Base-by-base conservation (phyloP, 2,329 filamentous ascomycete genomes). In the Xylariaceae sp. region DNA sequence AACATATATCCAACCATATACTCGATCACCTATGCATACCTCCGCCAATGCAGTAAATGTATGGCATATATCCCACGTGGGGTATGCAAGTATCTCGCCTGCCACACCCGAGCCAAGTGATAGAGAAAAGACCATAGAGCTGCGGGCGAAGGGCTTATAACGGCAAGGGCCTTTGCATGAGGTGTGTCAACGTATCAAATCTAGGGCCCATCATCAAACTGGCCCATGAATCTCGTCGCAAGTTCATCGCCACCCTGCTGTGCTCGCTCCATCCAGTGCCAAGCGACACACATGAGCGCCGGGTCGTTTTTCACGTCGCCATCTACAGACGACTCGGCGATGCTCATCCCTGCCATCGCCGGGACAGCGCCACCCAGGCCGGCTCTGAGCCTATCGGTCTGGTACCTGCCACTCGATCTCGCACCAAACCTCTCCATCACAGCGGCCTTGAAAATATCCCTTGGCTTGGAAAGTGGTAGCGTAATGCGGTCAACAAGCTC, bases 231-330 rank as follows among this genome's bases (percentile, higher is more conserved):
- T 66, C 86, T 87, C 65, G 83, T 85, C 17, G 92, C 92, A 58
- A 95, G 74, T 63, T 87, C 81, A 66, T 97, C 92, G 1, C 90
- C 90, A n/a, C 90, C 90, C 47, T 81, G 80, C 60, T 89, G 87
- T 35, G 89, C 90, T 57, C 89, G 77, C 71, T 92, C 89, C 90
- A 97, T 96, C 91, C 92, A 97, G 74, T 97, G 92, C 69, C 95
- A 85, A 10, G 92, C 92, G 49, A 96, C 82, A 62, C 91, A 96
- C 88, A 97, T 94, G 39, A 90, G 83, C 47, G 86, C 86, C 2
- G 89, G 89, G 66, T 96, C 90, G 52, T 85, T 90, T 58, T 89
- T 68, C 33, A 81, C 76, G 51, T 81, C 71, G 15, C 72, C 72
- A 42, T 75, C 71, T 45, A 67, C 66, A 35, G 60, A 61, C 1